Percentiles rank a stretch among this genome's conserved stretches.
phyloP scores from a whole-genome alignment of 345 rosid species.

The Hirschfeldia incana region DNA sequence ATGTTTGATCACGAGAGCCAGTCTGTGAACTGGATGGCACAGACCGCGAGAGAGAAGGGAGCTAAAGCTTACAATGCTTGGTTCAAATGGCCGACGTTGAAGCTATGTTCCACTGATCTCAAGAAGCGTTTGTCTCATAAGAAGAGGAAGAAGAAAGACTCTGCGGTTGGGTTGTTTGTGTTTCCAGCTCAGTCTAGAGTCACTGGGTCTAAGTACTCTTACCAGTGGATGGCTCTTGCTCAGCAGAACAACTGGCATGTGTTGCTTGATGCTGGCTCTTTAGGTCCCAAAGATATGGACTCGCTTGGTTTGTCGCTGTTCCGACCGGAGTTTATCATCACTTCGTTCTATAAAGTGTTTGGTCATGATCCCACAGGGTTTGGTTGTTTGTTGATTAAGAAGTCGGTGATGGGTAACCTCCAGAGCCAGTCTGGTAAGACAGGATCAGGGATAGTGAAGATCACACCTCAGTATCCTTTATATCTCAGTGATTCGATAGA shows the following conservation, averaged over 20 bases:
- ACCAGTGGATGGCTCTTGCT: slow-evolving; percentile 99
- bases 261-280: slow-evolving; percentile 93
- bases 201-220: slow-evolving; percentile 89
- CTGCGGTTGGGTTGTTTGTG: slow-evolving; percentile 84
- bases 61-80: slow-evolving; percentile 82
- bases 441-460: slow-evolving; percentile 97
- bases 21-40: slow-evolving; percentile 90
- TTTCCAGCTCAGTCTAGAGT: slow-evolving; percentile 97
- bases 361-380: slow-evolving; percentile 96
- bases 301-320: slow-evolving; percentile 90
- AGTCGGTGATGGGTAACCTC: slow-evolving; percentile 87
- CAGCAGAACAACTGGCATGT: slow-evolving; percentile 99
- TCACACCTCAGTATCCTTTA: slow-evolving; percentile 85
- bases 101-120: slow-evolving; percentile 79
- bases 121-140: slow-evolving; percentile 69
- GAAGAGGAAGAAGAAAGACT: slow-evolving; percentile 79
- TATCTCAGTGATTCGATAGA: slow-evolving; percentile 88
- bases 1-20: slow-evolving; percentile 97
- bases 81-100: slow-evolving; percentile 90
- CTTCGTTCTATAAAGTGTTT: slow-evolving; percentile 89
- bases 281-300: slow-evolving; percentile 99
- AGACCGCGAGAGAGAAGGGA: slow-evolving; percentile 80
- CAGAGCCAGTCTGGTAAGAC: slow-evolving; percentile 89
- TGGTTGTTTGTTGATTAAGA: slow-evolving; percentile 92
- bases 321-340: slow-evolving; percentile 91